phyloP scores from a whole-genome alignment of 257 asterid genomes.

The Primulina tabacum region DNA sequence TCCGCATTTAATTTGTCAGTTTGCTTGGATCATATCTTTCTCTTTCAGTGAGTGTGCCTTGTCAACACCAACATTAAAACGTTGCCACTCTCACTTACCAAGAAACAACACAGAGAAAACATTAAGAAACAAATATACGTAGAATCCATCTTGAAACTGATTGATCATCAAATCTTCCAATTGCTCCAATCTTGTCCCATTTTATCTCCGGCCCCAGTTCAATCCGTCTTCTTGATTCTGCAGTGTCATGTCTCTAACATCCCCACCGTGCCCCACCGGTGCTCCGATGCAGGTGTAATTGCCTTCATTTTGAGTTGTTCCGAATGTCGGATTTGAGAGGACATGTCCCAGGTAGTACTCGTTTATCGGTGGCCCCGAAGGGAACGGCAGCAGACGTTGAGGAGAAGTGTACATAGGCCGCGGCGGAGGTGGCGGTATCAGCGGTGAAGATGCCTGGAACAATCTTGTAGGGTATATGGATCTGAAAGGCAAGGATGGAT shows the following conservation, averaged over 20 bases:
- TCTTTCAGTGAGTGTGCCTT: conserved; percentile 31
- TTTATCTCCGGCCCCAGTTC: conserved; percentile 51
- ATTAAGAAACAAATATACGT: conserved; percentile 17
- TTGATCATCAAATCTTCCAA: conserved; percentile 39
- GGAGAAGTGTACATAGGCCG: conserved; percentile 50
- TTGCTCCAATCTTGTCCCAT: conserved; percentile 25
- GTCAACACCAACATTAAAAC: conserved; percentile 30
- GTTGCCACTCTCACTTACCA: conserved; percentile 37
- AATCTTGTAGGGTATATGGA: conserved; percentile 57
- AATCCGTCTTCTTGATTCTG: conserved; percentile 39
- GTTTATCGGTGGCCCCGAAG: conserved; percentile 33
- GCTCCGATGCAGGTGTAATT: conserved; percentile 84
- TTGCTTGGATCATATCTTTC: conserved; percentile 15
- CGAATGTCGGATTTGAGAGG: conserved; percentile 33
- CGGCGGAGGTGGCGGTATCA: conserved; percentile 15
- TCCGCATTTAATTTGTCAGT: background rate
- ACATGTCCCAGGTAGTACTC: conserved; percentile 73
- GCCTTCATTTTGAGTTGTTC: conserved; percentile 22
- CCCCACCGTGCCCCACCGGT: conserved; percentile 52
- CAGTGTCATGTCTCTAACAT: conserved; percentile 30
- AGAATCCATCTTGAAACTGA: conserved; percentile 57
- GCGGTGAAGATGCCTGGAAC: conserved; percentile 39
- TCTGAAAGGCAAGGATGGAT: conserved; percentile 44
- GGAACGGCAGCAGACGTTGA: conserved; percentile 45
- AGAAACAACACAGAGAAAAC: conserved; percentile 6